phyloP scores from a whole-genome alignment of 192 early-diverging fungal species.

The Entomortierella lignicola region DNA sequence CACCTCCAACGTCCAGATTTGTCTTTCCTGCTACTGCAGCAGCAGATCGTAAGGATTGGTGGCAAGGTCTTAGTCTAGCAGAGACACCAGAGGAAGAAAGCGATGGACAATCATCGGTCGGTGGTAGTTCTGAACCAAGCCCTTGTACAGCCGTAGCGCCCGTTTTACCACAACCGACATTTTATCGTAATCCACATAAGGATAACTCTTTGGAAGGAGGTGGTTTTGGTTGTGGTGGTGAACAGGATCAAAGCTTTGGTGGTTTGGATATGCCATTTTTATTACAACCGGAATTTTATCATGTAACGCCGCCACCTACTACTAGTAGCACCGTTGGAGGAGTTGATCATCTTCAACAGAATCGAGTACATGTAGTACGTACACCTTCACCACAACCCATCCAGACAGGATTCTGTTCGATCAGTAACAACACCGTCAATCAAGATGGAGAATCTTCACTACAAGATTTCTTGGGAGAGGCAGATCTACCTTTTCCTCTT shows the following conservation, averaged over 20 bases:
- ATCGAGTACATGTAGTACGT: too few species aligned
- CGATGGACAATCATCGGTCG: neutral
- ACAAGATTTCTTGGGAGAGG: slow-evolving; percentile 45
- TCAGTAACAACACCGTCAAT: slow-evolving; percentile 4
- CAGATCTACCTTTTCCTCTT: slow-evolving; percentile 43
- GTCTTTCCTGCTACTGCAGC: slow-evolving; percentile 15
- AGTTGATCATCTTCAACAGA: too few species aligned
- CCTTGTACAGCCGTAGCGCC: neutral
- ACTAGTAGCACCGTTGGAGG: too few species aligned
- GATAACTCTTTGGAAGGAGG: too few species aligned
- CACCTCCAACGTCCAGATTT: slow-evolving; percentile 7
- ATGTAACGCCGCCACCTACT: too few species aligned
- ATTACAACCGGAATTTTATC: too few species aligned
- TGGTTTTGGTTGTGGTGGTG: too few species aligned
- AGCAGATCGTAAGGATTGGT: slow-evolving; percentile 28
- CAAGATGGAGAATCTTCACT: slow-evolving; percentile 28
- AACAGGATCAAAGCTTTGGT: too few species aligned
- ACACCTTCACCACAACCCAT: slow-evolving; percentile 21
- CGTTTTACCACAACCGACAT: neutral
- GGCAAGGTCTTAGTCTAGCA: neutral
- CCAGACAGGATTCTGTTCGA: slow-evolving; percentile 34
- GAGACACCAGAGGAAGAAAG: neutral
- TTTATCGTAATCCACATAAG: slow-evolving; percentile 14
- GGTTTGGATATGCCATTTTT: neutral
- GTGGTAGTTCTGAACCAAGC: neutral